Conservation (phyloP, 176 grass and related monocot species). For the Zoysia pacifica region DNA sequence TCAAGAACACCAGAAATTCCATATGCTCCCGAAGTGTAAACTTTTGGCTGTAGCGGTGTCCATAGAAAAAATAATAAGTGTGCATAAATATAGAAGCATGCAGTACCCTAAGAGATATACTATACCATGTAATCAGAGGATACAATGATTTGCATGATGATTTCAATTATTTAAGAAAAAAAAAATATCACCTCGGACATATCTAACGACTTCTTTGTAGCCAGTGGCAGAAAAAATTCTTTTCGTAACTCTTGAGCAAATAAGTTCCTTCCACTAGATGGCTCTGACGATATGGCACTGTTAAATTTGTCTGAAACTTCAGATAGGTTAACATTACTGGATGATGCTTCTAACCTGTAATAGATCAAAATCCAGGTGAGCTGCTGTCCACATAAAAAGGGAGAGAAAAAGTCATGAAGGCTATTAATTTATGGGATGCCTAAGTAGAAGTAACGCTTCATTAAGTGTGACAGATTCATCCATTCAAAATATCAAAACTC, state of each 20-base stretch:
- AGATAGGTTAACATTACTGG: conserved; percentile 66
- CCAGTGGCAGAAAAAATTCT: conserved; percentile 1
- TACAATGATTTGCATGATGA: not conserved
- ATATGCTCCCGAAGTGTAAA: conserved; percentile 30
- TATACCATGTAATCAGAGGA: conserved; percentile 13
- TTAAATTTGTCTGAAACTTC: conserved; percentile 38
- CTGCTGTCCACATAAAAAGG: not conserved
- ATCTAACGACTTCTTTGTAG: conserved; percentile 18
- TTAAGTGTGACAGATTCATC: not conserved
- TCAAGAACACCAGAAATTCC: conserved; percentile 47
- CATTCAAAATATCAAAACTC: not conserved
- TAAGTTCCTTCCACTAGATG: conserved; percentile 39
- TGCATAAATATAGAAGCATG: conserved; percentile 7
- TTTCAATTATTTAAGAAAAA: conserved; percentile 8
- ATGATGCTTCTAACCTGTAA: conserved; percentile 83
- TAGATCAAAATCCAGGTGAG: conserved; percentile 10
- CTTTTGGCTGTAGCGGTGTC: conserved; percentile 46
- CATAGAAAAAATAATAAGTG: conserved; percentile 40
- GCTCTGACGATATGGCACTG: conserved; percentile 42
- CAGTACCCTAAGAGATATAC: conserved; percentile 1
- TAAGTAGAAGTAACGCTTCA: not conserved
- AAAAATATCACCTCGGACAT: conserved; percentile 39
- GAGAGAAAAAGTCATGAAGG: not conserved
- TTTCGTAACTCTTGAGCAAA: conserved; percentile 27
- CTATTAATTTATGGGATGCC: not conserved